Base-by-base conservation (phyloP, 495 filamentous ascomycete genomes). In the Hyphodiscus hymeniophilus region DNA sequence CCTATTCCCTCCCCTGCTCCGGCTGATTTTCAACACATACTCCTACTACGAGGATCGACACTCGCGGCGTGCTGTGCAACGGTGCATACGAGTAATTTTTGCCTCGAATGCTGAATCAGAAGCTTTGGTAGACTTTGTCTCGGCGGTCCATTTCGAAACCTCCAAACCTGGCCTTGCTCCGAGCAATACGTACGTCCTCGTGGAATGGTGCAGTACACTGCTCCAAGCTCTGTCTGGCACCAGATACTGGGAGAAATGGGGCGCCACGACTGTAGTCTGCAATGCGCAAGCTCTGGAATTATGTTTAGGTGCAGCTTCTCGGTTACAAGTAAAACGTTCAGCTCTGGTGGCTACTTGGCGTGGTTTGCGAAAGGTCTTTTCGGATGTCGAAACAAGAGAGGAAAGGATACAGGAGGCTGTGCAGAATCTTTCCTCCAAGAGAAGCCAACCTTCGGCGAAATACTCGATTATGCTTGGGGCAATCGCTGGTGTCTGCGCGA, bases 151-250 rank as follows among this genome's bases (percentile, higher is more conserved):
- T 40, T 60, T 65, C 31, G 94, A 98, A 64, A 72, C 84, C 0
- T 66, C 75, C 33, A 95, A 94, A 61, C 61, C 68, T 3, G 80
- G 77, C 22, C 77, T 97, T 52, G 85, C 91, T 18, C 66, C 86
- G 1, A 74, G 77, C 18, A 89, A 80, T 59, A 86, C 89, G 1
- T 90, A 95, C 56, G 85, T 94, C n/a, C 69, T 98, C 52, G 69
- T 91, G 11, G 85, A 91, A 59, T 98, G 89, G 92, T 87, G 82
- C 60, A 85, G 80, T 39, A 60, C 89, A 49, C 64, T 94, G 11
- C 66, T 92, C 34, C 80, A 85, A 58, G 69, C 77, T 40, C 62
- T 74, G 35, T 72, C 61, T 45, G 69, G 66, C 47, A 75, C 60
- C 48, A 69, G 62, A 23, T 63, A 65, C 32, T 87, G 85, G 74